These are phyloP conservation scores for Dactylellina parvicollis DNA, from an alignment of 2,329 filamentous ascomycete genomes.

Conservation along the genomic window DNA sequence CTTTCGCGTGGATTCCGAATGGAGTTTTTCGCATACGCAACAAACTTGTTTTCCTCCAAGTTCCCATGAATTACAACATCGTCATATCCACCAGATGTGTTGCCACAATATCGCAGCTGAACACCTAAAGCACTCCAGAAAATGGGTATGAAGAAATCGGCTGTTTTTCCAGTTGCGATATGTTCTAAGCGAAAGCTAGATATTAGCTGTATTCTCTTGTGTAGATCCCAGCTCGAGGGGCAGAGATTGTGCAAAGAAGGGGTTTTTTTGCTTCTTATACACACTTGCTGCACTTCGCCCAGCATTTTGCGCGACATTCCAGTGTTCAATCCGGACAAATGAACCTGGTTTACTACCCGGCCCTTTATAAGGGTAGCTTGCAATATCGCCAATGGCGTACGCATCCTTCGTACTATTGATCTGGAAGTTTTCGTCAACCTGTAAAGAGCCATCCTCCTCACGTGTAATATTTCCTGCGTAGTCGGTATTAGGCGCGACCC, in stretches of 20 bases:
- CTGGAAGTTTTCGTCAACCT: constrained; percentile 80
- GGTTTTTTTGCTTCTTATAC: neutral
- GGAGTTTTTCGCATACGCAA: constrained; percentile 71
- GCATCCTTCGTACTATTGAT: constrained; percentile 81
- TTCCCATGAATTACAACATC: constrained; percentile 83
- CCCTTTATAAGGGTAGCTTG: constrained; percentile 91
- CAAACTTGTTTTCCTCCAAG: constrained; percentile 80
- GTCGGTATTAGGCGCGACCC: constrained; percentile 84
- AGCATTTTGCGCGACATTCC: constrained; percentile 96
- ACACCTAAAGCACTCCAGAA: constrained; percentile 95
- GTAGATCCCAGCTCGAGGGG: neutral
- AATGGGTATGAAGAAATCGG: constrained; percentile 84
- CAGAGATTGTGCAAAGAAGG: no score
- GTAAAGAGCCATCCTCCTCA: constrained; percentile 84
- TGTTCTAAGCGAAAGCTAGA: constrained; percentile 63
- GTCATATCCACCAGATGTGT: constrained; percentile 83
- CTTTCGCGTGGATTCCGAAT: neutral
- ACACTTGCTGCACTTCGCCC: constrained; percentile 78
- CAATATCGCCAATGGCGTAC: constrained; percentile 88
- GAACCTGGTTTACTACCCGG: constrained; percentile 77
- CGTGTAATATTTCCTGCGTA: constrained; percentile 80
- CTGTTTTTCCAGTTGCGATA: constrained; percentile 74
- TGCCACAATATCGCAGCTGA: constrained; percentile 93
- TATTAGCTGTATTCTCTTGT: constrained; percentile 8
- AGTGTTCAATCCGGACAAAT: constrained; percentile 83